Evolutionary conservation across 139 green algal genomes (phyloP).

Genomic region (Asterochloris erici): DNA sequence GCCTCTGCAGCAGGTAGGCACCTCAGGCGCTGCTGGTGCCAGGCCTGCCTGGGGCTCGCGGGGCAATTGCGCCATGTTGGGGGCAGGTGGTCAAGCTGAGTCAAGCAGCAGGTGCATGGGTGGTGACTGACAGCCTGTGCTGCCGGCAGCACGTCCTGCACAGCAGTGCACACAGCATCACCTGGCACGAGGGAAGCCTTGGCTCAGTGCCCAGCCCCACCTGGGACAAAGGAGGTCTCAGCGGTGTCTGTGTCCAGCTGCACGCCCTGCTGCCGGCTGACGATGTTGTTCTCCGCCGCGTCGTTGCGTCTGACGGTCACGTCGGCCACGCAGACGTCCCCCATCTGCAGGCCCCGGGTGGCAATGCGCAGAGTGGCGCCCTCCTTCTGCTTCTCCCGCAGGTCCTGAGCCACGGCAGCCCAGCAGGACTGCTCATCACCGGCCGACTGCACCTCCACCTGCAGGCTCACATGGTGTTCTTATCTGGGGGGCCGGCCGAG

Average conservation of each 20-base stretch:
- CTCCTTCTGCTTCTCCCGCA: constrained; percentile 54
- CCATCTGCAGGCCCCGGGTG: constrained; percentile 36
- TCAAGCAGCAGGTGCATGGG: not conserved
- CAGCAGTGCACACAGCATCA: not conserved
- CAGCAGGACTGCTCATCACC: not conserved
- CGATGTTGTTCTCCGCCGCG: constrained; percentile 25
- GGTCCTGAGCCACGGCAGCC: constrained; percentile 1
- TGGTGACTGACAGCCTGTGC: not conserved
- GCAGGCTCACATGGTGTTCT: not conserved
- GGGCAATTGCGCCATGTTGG: not conserved
- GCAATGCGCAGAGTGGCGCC: constrained; percentile 50
- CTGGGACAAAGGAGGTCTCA: constrained; percentile 40
- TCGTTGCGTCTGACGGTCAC: constrained; percentile 23
- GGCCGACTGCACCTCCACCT: constrained; percentile 16
- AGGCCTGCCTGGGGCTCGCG: too few relatives aligned
- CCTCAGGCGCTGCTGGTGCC: too few relatives aligned
- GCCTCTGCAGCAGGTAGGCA: not conserved
- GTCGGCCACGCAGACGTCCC: constrained; percentile 46
- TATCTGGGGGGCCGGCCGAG: not conserved
- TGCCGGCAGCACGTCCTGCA: not conserved
- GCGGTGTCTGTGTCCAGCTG: constrained; percentile 47
- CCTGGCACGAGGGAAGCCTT: not conserved
- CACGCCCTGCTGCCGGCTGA: constrained; percentile 24
- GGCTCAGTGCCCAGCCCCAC: not conserved
- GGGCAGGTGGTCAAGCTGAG: not conserved